phyloP scores from a whole-genome alignment of 768 basidiomycete species.

The Boletus rufocinnamomeus region DNA sequence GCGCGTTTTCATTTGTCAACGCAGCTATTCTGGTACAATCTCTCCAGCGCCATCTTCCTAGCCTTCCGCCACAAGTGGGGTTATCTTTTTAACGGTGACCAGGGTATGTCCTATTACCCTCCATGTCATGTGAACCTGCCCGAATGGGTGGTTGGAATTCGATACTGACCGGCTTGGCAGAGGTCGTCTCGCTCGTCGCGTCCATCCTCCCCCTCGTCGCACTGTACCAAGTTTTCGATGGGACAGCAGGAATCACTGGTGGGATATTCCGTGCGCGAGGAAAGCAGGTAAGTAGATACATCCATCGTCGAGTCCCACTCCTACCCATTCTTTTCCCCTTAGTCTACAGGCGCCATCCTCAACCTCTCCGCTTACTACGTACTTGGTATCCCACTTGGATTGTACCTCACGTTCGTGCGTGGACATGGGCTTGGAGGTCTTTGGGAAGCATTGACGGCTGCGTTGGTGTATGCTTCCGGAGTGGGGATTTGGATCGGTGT shows the following conservation, averaged over 20 bases:
- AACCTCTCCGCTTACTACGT: slow-evolving; percentile 69
- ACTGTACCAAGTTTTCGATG: slow-evolving; percentile 87
- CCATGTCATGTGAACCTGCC: neutral
- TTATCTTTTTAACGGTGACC: slow-evolving; percentile 72
- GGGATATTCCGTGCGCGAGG: slow-evolving; percentile 86
- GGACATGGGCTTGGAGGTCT: slow-evolving; percentile 67
- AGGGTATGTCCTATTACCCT: slow-evolving; percentile 38
- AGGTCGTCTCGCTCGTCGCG: slow-evolving; percentile 51
- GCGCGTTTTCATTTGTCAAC: neutral
- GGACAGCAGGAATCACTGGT: slow-evolving; percentile 60
- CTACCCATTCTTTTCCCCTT: neutral
- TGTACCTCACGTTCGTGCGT: slow-evolving; percentile 70
- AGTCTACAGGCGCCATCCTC: slow-evolving; percentile 75
- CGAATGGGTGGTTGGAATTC: neutral
- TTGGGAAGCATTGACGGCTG: slow-evolving; percentile 80
- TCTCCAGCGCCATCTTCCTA: slow-evolving; percentile 51
- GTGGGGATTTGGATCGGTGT: slow-evolving; percentile 57
- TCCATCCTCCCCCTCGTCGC: slow-evolving; percentile 74
- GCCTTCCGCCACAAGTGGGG: slow-evolving; percentile 68
- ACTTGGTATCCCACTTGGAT: slow-evolving; percentile 80
- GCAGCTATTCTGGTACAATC: neutral
- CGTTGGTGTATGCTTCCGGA: slow-evolving; percentile 62
- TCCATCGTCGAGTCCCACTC: neutral
- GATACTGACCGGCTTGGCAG: slow-evolving; percentile 29
- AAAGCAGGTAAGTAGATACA: slow-evolving; percentile 52